Conservation (phyloP, 495 filamentous ascomycete species). For the Tuber aestivum region DNA sequence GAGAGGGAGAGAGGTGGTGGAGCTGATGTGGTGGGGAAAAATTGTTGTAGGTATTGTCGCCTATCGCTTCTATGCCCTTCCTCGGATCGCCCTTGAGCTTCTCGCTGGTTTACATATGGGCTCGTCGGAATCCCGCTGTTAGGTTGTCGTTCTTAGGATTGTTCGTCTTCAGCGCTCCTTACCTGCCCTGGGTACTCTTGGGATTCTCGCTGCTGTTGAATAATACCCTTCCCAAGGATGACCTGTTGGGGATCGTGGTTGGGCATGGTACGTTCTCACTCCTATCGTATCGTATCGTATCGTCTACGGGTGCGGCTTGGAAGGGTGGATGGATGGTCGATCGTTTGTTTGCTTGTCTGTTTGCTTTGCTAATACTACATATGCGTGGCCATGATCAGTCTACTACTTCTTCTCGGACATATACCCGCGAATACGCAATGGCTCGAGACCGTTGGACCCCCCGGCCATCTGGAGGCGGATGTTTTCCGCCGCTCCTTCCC, state of each 20-base stretch:
- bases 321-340: background rate
- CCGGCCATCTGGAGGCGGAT: constrained; percentile 85
- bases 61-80: constrained; percentile 80
- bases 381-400: constrained; percentile 45
- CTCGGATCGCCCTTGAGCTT: constrained; percentile 84
- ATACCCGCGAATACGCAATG: constrained; percentile 82
- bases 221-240: constrained; percentile 83
- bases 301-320: background rate
- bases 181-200: constrained; percentile 94
- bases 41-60: constrained; percentile 55
- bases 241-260: constrained; percentile 86
- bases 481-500: constrained; percentile 50
- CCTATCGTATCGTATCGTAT: background rate
- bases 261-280: constrained; percentile 58
- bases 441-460: constrained; percentile 80
- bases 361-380: background rate
- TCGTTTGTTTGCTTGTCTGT: background rate
- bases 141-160: constrained; percentile 84
- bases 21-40: background rate
- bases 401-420: constrained; percentile 99
- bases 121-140: constrained; percentile 85
- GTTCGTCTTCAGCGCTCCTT: constrained; percentile 86
- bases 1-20: background rate
- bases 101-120: constrained; percentile 97
- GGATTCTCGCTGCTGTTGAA: constrained; percentile 80